A percentile compares a stretch with the other conserved stretches of the same genome.
Conservation (phyloP, 2,329 filamentous ascomycete species). For the Calonectria hongkongensis region DNA sequence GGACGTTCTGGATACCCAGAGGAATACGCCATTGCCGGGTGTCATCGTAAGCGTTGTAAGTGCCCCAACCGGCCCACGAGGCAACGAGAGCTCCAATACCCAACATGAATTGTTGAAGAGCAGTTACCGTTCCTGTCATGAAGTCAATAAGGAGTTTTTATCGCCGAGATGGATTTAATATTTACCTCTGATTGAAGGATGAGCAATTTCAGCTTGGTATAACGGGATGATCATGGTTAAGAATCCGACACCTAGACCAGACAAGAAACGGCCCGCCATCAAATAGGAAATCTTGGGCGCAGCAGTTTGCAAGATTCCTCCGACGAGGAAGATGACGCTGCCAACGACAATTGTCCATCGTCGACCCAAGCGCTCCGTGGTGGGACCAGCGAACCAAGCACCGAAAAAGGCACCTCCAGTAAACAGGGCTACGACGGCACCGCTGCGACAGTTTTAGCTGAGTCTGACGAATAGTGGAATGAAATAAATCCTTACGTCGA, state of each 20-base stretch:
- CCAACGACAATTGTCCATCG: slow-evolving; percentile 82
- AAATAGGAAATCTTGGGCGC: slow-evolving; percentile 76
- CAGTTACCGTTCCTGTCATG: slow-evolving; percentile 70
- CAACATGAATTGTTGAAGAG: slow-evolving; percentile 87
- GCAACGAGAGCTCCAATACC: slow-evolving; percentile 83
- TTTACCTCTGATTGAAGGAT: slow-evolving; percentile 84
- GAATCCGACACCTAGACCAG: slow-evolving; percentile 74
- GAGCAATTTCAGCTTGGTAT: slow-evolving; percentile 86
- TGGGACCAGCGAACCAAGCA: slow-evolving; percentile 31
- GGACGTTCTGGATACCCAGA: slow-evolving; percentile 81
- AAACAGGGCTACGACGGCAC: slow-evolving; percentile 41
- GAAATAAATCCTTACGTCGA: slow-evolving; percentile 22
- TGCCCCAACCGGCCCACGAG: slow-evolving; percentile 80
- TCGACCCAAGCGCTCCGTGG: slow-evolving; percentile 76
- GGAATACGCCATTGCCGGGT: slow-evolving; percentile 58
- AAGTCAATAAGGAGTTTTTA: slow-evolving; percentile 10
- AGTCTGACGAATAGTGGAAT: neutral
- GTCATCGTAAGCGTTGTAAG: slow-evolving; percentile 55
- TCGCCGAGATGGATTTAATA: neutral
- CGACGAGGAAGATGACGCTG: slow-evolving; percentile 81
- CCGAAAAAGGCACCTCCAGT: slow-evolving; percentile 42
- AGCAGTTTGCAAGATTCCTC: slow-evolving; percentile 83
- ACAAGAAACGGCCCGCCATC: slow-evolving; percentile 81
- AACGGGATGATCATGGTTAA: slow-evolving; percentile 68
- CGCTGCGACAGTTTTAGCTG: slow-evolving; percentile 23